Evolutionary conservation across 768 basidiomycete species (phyloP), one percentile per base, ranked within the genome.

Genomic region (Trametes punicea): DNA sequence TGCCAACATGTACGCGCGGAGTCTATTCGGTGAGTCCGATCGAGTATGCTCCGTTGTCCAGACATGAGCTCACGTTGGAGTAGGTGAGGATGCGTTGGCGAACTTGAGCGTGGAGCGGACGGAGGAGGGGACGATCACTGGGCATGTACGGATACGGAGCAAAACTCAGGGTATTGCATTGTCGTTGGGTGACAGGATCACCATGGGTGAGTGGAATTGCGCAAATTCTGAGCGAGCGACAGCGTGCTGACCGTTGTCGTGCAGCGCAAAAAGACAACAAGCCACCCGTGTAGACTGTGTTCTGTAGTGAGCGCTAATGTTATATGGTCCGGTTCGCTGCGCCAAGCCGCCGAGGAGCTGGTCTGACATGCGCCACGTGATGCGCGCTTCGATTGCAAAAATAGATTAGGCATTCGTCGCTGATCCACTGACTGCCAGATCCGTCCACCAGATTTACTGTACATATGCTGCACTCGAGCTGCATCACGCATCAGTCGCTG

Each of bases 91-190:
- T 66, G 96, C 96, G 0, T 73, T 99, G 25, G 96, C 96, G 45
- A 99, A 99, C 70, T 72, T 98, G 62, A 92, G 89, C 58, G 85
- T 99, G 59, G 96, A 99, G 69, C 81, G 88, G 64, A 86, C 88
- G 40, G 89, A 93, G 53, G 74, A 75, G 10, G 93, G 93, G 0
- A 81, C 78, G 5, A 87, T 98, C 55, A 86, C 86, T 13, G 96
- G 96, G 0, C 95, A 98, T 71, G 93, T 98, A 8, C 84, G 96
- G 48, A 98, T 98, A 67, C 83, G 96, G 55, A 93, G 91, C 68
- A 98, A 98, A 75, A 98, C 96, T 21, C 96, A 98, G 70, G 96
- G 96, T 50, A 98, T 98, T 59, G 96, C 96, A 2, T 76, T 98
- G 59, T 92, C 90, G 16, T 71, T 99, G 59, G 96, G 93, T n/a